A percentile compares a stretch with the other conserved stretches of the same genome.
phyloP scores from a whole-genome alignment of 2,329 filamentous ascomycete species.

The Beauveria scarabaeidicola region DNA sequence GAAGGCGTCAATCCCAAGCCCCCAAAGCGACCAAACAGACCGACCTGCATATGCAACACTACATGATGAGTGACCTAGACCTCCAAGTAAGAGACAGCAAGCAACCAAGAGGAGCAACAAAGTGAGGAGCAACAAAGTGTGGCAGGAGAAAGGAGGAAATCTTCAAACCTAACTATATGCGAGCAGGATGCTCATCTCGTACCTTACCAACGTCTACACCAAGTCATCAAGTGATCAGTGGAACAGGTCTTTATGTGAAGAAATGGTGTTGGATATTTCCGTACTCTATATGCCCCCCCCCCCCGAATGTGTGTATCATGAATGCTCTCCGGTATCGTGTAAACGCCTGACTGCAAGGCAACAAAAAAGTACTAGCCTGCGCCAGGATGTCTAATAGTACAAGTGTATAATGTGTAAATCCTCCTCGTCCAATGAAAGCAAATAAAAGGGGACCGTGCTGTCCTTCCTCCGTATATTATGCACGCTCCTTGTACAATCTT shows the following conservation, averaged over 20 bases:
- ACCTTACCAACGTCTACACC: constrained; percentile 9
- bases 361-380: not conserved
- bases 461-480: constrained; percentile 5
- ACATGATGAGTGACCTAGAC: not conserved
- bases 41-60: not conserved
- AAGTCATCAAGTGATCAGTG: constrained; percentile 11
- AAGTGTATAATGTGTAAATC: constrained; percentile 8
- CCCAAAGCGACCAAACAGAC: not conserved
- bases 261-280: constrained; percentile 10
- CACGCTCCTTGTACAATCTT: constrained; percentile 9
- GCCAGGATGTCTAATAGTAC: constrained; percentile 9
- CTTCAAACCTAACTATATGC: not conserved
- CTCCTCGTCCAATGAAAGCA: constrained; percentile 4
- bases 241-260: constrained; percentile 5
- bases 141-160: not conserved
- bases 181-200: not conserved
- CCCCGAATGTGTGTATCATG: constrained; percentile 9
- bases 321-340: constrained; percentile 8
- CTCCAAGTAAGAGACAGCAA: not conserved
- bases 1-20: not conserved
- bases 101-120: not conserved
- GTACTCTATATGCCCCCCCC: constrained; percentile 6
- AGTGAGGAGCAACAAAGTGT: not conserved
- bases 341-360: not conserved
- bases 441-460: not conserved